Conservation (phyloP, 2,329 filamentous ascomycete species). For the Trichoderma sp. region DNA sequence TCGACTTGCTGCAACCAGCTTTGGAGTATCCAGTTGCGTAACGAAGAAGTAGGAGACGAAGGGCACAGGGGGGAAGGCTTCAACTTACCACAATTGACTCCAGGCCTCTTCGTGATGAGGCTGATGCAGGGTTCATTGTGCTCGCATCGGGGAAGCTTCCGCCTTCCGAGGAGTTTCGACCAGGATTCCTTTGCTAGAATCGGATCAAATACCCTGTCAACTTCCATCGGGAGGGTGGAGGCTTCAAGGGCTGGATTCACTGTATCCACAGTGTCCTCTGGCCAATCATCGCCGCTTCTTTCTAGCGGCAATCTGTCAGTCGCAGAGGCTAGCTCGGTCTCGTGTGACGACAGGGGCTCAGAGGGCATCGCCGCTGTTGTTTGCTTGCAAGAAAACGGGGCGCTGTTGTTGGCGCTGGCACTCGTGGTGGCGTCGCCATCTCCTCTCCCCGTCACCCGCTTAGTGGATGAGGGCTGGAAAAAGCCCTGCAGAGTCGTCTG, state of each 20-base stretch:
- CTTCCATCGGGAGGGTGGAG: background rate
- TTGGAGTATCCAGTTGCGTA: background rate
- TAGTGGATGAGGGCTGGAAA: conserved; percentile 61
- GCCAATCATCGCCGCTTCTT: conserved; percentile 1
- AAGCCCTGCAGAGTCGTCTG: conserved; percentile 74
- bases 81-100: conserved; percentile 71
- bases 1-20: background rate
- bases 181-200: conserved; percentile 78
- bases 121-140: conserved; percentile 86
- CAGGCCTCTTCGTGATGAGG: conserved; percentile 83
- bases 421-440: conserved; percentile 25
- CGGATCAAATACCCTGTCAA: conserved; percentile 62
- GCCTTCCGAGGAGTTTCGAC: conserved; percentile 79
- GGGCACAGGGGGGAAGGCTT: background rate
- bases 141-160: conserved; percentile 76
- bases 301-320: background rate
- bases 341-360: conserved; percentile 8
- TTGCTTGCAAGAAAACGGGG: conserved; percentile 2
- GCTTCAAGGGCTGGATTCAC: background rate
- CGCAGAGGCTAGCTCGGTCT: background rate
- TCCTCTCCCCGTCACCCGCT: conserved; percentile 13
- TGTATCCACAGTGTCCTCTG: background rate
- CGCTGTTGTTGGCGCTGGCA: conserved; percentile 27
- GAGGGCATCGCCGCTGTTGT: conserved; percentile 3
- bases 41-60: background rate